phyloP scores from a whole-genome alignment of 2,329 filamentous ascomycete species.

The Colletotrichum sp. region DNA sequence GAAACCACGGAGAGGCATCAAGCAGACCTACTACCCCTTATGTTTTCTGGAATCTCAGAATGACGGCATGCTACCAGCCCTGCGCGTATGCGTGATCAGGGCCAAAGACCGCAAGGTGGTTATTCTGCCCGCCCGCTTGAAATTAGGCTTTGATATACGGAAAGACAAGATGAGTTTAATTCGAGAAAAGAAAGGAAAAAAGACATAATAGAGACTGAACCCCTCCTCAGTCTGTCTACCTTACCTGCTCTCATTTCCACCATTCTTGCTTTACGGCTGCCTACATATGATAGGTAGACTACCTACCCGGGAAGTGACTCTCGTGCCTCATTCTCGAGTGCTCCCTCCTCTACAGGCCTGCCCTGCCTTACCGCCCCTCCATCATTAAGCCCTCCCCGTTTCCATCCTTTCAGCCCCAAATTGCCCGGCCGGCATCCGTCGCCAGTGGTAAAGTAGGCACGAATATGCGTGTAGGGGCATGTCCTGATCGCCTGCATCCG shows the following conservation, averaged over 20 bases:
- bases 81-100: neutral
- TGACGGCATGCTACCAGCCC: neutral
- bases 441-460: neutral
- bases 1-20: neutral
- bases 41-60: neutral
- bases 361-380: slow-evolving; percentile 18
- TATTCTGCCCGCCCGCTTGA: neutral
- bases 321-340: neutral
- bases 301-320: neutral
- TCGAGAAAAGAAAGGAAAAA: neutral
- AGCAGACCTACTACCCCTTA: neutral
- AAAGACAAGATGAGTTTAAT: neutral
- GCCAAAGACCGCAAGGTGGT: neutral
- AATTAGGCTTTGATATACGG: neutral
- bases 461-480: slow-evolving; percentile 6
- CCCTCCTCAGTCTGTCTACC: neutral
- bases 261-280: neutral
- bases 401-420: neutral
- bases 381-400: neutral
- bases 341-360: neutral
- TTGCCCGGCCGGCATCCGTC: neutral
- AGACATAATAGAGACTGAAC: neutral
- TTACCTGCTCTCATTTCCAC: neutral
- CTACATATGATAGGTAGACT: neutral
- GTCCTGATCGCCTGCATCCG: neutral